A percentile compares a stretch with the other conserved stretches of the same genome.
These are phyloP conservation scores for Moelleriella libera DNA, from an alignment of 2,329 filamentous ascomycete species.

Conservation along the genomic window DNA sequence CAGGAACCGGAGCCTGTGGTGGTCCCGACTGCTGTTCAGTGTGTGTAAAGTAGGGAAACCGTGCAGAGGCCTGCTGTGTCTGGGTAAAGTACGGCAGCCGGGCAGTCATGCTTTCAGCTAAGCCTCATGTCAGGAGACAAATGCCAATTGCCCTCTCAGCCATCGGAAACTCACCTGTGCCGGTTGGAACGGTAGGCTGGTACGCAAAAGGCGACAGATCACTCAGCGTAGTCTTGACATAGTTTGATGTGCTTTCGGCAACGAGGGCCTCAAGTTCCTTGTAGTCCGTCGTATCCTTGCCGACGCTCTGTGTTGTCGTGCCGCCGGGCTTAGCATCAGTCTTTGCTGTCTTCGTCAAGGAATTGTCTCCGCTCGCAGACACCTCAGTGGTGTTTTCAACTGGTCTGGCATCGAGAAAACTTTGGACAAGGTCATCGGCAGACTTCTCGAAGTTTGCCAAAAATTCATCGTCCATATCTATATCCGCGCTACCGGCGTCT, in stretches of 20 bases:
- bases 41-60: constrained; percentile 20
- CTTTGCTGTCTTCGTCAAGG: constrained; percentile 18
- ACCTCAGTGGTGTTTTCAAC: background rate
- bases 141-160: background rate
- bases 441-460: too few species aligned
- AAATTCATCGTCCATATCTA: background rate
- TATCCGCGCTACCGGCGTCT: background rate
- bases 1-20: constrained; percentile 12
- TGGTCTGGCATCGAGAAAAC: too few species aligned
- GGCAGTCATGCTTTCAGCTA: constrained; percentile 17
- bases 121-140: constrained; percentile 1
- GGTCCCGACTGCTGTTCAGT: constrained; percentile 20
- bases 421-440: too few species aligned
- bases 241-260: constrained; percentile 28
- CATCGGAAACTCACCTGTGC: constrained; percentile 16
- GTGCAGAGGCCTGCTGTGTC: constrained; percentile 22
- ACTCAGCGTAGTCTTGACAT: constrained; percentile 28
- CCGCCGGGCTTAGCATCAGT: constrained; percentile 11
- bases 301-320: constrained; percentile 12
- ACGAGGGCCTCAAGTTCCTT: constrained; percentile 28
- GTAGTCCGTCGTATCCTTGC: constrained; percentile 22
- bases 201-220: constrained; percentile 27
- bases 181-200: constrained; percentile 25
- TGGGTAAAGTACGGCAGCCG: constrained; percentile 22
- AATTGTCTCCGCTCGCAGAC: constrained; percentile 8